Conservation (phyloP, 2,329 filamentous ascomycete genomes). For the Gaeumannomyces tritici region DNA sequence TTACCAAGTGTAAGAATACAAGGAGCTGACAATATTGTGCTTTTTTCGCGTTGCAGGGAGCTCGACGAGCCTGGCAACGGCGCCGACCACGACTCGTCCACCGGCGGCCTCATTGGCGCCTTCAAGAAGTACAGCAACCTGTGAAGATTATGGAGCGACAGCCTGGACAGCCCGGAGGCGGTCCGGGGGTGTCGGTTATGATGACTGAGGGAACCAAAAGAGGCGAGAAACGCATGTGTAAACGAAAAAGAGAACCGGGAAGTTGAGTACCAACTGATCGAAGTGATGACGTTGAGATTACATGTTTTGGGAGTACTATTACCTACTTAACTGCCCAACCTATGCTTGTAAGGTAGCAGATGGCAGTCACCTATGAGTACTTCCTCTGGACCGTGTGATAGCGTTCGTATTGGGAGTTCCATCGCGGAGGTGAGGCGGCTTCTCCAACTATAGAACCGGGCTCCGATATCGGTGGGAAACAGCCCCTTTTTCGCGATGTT, state of each 20-base stretch:
- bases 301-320: background rate
- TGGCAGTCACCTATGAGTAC: too few species aligned
- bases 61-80: conserved; percentile 69
- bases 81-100: conserved; percentile 73
- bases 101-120: conserved; percentile 77
- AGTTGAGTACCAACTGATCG: background rate
- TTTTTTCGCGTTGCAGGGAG: conserved; percentile 41
- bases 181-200: background rate
- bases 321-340: background rate
- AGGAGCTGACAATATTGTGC: background rate
- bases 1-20: background rate
- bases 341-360: too few species aligned
- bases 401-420: too few species aligned
- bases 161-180: background rate
- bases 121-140: conserved; percentile 69
- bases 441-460: background rate
- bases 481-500: background rate
- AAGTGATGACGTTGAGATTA: background rate
- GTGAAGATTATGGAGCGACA: conserved; percentile 17
- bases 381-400: too few species aligned
- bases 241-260: background rate
- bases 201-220: background rate
- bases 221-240: background rate
- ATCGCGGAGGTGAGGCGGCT: background rate
- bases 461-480: background rate